Evolutionary conservation across 2,329 filamentous ascomycete genomes (phyloP).

Genomic region (Xylariaceae sp.): DNA sequence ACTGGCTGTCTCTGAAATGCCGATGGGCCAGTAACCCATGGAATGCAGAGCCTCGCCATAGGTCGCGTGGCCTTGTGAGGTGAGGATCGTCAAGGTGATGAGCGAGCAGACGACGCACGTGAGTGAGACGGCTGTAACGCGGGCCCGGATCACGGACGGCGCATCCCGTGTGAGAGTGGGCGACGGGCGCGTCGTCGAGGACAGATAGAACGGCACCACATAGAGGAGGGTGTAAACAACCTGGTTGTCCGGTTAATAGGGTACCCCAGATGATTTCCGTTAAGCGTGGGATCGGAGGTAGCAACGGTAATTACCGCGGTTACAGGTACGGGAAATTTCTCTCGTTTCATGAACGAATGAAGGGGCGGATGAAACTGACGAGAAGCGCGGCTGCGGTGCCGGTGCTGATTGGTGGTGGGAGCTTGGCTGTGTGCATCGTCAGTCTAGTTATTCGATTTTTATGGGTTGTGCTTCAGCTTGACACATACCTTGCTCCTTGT

Average conservation of each 20-base stretch:
- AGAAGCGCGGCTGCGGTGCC: constrained; percentile 34
- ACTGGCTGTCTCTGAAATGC: constrained; percentile 56
- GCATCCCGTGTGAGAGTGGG: constrained; percentile 76
- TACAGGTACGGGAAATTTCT: constrained; percentile 8
- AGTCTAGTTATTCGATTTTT: constrained; percentile 8
- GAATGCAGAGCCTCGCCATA: constrained; percentile 56
- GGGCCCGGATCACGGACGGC: constrained; percentile 80
- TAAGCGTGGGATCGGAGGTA: constrained; percentile 4
- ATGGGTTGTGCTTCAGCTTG: not conserved
- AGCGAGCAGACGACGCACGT: constrained; percentile 66
- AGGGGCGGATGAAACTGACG: constrained; percentile 27
- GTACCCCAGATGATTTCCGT: not conserved
- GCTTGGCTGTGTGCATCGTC: constrained; percentile 29
- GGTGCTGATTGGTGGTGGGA: constrained; percentile 40
- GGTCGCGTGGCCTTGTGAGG: constrained; percentile 45
- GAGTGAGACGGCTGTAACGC: constrained; percentile 72
- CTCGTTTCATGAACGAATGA: not conserved
- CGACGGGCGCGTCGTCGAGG: constrained; percentile 71
- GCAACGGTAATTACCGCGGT: constrained; percentile 9
- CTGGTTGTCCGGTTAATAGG: constrained; percentile 37
- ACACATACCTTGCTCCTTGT: constrained; percentile 30
- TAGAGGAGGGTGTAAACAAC: constrained; percentile 82
- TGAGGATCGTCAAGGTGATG: constrained; percentile 62
- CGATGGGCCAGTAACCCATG: constrained; percentile 77
- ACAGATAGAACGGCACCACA: constrained; percentile 86